Evolutionary conservation across 2,329 filamentous ascomycete species (phyloP).

Genomic region (Talaromyces atroroseus): DNA sequence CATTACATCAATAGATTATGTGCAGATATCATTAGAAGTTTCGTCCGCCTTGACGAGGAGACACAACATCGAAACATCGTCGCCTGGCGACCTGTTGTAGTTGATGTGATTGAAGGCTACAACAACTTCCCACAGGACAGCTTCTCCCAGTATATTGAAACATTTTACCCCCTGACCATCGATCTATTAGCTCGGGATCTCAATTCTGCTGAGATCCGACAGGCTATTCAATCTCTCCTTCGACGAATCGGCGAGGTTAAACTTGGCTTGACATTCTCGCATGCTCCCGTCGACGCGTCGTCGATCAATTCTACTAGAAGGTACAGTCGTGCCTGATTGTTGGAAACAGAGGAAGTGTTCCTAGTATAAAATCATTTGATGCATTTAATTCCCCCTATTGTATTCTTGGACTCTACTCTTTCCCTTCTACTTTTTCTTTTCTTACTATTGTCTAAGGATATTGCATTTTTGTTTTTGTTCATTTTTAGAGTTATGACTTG

Average conservation of each 20-base stretch:
- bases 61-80: conserved; percentile 95
- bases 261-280: conserved; percentile 42
- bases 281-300: conserved; percentile 1
- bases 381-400: conserved; percentile 13
- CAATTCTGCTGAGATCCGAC: conserved; percentile 64
- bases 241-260: conserved; percentile 75
- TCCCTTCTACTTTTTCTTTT: conserved; percentile 2
- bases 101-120: conserved; percentile 93
- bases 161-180: conserved; percentile 81
- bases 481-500: conserved; percentile 8
- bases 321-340: conserved; percentile 22
- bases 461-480: background rate
- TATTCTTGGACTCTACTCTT: conserved; percentile 13
- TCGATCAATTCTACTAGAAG: conserved; percentile 21
- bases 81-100: conserved; percentile 94
- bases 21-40: conserved; percentile 85
- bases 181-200: conserved; percentile 80
- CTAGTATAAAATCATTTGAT: conserved; percentile 11
- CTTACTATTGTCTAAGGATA: conserved; percentile 4
- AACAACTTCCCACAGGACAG: conserved; percentile 72
- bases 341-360: conserved; percentile 10
- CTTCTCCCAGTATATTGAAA: conserved; percentile 71
- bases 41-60: conserved; percentile 83
- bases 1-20: conserved; percentile 54
- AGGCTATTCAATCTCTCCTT: conserved; percentile 70